These are phyloP conservation scores for Curvularia spicifera DNA, from an alignment of 2,329 filamentous ascomycete species.

Conservation along the genomic window DNA sequence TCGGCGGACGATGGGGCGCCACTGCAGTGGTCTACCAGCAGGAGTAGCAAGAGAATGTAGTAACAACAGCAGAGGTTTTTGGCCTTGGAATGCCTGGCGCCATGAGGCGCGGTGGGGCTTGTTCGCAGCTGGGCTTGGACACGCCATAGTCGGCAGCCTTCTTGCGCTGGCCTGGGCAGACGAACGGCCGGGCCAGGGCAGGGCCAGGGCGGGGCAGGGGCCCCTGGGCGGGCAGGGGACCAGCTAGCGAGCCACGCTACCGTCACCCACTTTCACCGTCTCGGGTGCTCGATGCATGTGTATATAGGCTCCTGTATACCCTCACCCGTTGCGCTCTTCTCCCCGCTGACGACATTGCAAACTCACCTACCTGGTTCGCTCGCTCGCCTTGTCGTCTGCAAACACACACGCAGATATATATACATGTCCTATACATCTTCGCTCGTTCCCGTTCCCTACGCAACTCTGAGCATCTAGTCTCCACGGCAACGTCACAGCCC, in stretches of 20 bases:
- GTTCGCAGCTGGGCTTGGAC: conserved; percentile 9
- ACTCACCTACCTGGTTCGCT: conserved; percentile 12
- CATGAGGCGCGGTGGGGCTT: conserved; percentile 1
- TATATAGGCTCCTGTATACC: conserved; percentile 34
- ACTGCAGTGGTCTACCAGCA: neutral
- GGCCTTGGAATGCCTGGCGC: conserved; percentile 4
- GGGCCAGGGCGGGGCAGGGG: neutral
- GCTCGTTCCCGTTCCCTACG: neutral
- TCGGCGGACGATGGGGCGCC: neutral
- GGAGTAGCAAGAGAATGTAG: neutral
- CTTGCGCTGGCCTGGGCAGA: conserved; percentile 17
- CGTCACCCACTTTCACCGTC: conserved; percentile 38
- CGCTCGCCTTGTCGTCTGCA: neutral
- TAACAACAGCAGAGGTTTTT: neutral
- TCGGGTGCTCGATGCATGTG: conserved; percentile 23
- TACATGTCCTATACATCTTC: neutral
- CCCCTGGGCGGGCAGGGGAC: conserved; percentile 13
- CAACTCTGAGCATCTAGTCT: neutral
- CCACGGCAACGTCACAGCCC: neutral
- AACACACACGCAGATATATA: neutral
- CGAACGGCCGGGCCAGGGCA: neutral
- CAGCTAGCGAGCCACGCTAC: conserved; percentile 29
- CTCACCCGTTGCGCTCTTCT: conserved; percentile 28
- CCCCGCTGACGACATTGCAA: conserved; percentile 21
- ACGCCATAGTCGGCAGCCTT: conserved; percentile 15